Evolutionary conservation across 371 early-diverging fungal species (phyloP), one percentile per base, ranked within the genome.

Genomic region (Mortierella sp.): DNA sequence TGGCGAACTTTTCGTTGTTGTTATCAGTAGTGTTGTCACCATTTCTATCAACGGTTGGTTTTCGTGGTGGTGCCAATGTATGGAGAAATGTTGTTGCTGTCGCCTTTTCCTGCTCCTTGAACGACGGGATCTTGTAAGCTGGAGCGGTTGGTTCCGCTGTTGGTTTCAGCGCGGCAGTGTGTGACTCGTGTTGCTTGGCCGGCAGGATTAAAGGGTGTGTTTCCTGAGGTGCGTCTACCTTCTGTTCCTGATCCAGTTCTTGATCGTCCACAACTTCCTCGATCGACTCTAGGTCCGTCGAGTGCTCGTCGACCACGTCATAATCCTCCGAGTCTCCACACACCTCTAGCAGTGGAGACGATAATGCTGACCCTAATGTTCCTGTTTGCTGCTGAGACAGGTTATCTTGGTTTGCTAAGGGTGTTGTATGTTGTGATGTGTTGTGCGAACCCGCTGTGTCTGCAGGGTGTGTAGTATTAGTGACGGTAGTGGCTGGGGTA

Each of bases 61-160:
- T 38, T 21, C 11, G 34, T 38, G 68, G 68, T 10, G 68, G 68
- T 3, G 38, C 68, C 11, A 68, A 38, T 19, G 24, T 68, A 24
- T 68, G 68, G 1, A 68, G 68, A 21, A 68, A 68, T 11, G 68
- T 68, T 21, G 68, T 42, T 38, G 68, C 68, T 8, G 68, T 68
- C 68, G 24, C 68, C 68, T 68, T 68, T 68, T 68, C 68, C 24
- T 68, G 38, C 9, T 68, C 68, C 34, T 68, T 38, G 68, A 21
- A 68, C 8, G 68, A 38, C 8, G 68, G n/a, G 34, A 42, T 10
- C 34, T 19, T 68, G 68, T 21, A 8, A 3, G 24, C 8, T 38
- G 68, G 38, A 38, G 24, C 24, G 9, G 11, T 11, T 2, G 9
- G 44, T 34, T 34, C 19, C 21, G 21, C 10, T 6, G 24, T 6